These are phyloP conservation scores for Takakia lepidozioides DNA, from an alignment of 225 moss, liverwort and hornwort species.

Conservation along the genomic window DNA sequence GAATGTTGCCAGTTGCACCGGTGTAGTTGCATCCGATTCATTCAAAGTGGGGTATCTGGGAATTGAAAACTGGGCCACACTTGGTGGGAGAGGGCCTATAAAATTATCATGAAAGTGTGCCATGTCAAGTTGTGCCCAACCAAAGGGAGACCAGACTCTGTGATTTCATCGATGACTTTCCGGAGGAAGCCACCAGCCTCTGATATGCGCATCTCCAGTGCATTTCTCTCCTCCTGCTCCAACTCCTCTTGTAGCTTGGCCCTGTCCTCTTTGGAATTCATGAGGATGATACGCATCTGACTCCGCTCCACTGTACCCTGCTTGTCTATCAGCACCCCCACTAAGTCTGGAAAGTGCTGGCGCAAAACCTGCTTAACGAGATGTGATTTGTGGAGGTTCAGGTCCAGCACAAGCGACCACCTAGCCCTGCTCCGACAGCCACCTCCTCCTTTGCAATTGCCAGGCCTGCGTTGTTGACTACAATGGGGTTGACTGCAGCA, in stretches of 20 bases:
- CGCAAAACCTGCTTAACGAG: conserved; percentile 75
- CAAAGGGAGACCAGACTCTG: conserved; percentile 44
- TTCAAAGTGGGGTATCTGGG: too few species aligned
- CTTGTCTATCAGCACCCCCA: conserved; percentile 38
- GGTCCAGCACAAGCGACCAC: conserved; percentile 46
- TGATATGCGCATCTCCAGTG: conserved; percentile 44
- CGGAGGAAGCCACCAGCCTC: conserved; percentile 76
- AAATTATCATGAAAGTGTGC: conserved; percentile 73
- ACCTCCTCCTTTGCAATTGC: conserved; percentile 10
- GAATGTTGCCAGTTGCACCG: too few species aligned
- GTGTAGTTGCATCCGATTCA: too few species aligned
- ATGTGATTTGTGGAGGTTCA: conserved; percentile 50
- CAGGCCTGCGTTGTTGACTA: too few species aligned
- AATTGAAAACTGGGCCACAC: conserved; percentile 45
- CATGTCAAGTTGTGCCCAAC: conserved; percentile 82
- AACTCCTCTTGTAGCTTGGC: conserved; percentile 39
- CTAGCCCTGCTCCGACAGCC: conserved; percentile 20
- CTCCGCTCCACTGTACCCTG: conserved; percentile 28
- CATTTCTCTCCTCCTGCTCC: conserved; percentile 42
- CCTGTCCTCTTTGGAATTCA: conserved; percentile 60
- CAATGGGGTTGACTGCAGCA: too few species aligned
- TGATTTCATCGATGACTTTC: conserved; percentile 73
- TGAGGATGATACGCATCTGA: conserved; percentile 50
- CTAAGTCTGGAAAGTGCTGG: conserved; percentile 59
- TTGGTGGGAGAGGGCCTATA: conserved; percentile 53